Base-by-base conservation (phyloP, 257 asterid species). In the Sherardia arvensis region DNA sequence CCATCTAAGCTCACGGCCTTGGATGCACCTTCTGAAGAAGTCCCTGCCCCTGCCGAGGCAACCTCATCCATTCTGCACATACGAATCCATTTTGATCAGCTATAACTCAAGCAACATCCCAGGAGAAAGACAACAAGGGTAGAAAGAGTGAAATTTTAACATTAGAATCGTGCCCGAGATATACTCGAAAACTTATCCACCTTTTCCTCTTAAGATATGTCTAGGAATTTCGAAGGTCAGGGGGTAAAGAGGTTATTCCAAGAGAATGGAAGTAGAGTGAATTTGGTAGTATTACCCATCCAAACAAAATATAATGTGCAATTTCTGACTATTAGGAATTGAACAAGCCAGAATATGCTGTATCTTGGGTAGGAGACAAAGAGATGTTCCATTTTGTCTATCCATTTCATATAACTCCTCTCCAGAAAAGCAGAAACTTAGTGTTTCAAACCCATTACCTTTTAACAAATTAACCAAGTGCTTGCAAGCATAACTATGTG, bases 11-110 rank as follows among this genome's bases (percentile, higher is more conserved):
- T 76, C 22, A 72, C 84, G 71, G 78, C 78, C 80, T 90, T 87
- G 51, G 87, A 80, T 54, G 74, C 76, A 81, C 80, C 76, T 65
- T 82, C 92, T 4, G 81, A 67, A 55, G 94, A 80, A 48, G 85
- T 79, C 68, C 94, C 92, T 28, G 72, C 60, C 68, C 94, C 92
- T 28, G 72, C 60, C 22, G 65, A 62, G 17, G 82, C 83, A 63
- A 77, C 77, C 77, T 85, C 95, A 69, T 90, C 95, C 84, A 83
- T 83, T 81, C 97, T 90, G 91, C 70, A 65, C 43, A 79, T 20
- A 57, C 15, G 59, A 73, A 56, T 47, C 14, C 4, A 56, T 26
- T 9, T 15, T 49, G 29, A 66, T 17, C 57, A 56, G 22, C 65
- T 34, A 34, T 4, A 40, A 29, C 47, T 28, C 60, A 61, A 51